phyloP scores from a whole-genome alignment of 1,284 basidiomycete species.

The Xerocomus minutiporus region DNA sequence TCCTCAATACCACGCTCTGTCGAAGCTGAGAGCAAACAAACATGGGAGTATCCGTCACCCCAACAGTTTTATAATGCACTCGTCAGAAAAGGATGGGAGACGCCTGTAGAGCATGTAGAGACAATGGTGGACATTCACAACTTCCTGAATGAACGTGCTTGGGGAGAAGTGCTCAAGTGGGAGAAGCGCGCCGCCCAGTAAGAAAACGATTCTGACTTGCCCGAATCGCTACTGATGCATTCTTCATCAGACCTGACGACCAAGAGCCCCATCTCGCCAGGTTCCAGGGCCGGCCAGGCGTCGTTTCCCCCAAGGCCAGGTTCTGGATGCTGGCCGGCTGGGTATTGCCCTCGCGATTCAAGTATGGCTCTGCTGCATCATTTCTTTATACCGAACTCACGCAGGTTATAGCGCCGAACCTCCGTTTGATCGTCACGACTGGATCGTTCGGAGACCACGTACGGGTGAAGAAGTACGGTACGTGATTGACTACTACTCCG shows the following conservation, averaged over 20 bases:
- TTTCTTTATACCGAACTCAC: constrained; percentile 1
- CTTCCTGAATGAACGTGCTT: constrained; percentile 95
- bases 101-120: constrained; percentile 93
- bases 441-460: constrained; percentile 79
- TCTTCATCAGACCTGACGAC: constrained; percentile 32
- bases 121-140: constrained; percentile 99
- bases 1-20: constrained; percentile 84
- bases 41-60: constrained; percentile 97
- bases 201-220: constrained; percentile 18
- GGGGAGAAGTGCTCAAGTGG: constrained; percentile 94
- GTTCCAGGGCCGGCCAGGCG: constrained; percentile 89
- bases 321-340: constrained; percentile 82
- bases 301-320: constrained; percentile 84
- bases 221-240: constrained; percentile 4
- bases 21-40: constrained; percentile 18
- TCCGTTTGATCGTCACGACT: constrained; percentile 99
- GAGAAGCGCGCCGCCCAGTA: constrained; percentile 69
- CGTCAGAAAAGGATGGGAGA: constrained; percentile 96
- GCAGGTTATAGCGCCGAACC: constrained; percentile 64
- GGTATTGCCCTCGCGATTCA: constrained; percentile 86
- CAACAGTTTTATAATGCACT: constrained; percentile 99
- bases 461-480: constrained; percentile 82
- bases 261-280: constrained; percentile 69
- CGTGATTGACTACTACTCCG: constrained; percentile 96
- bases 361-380: constrained; percentile 48